Base-by-base conservation (phyloP, 495 filamentous ascomycete species). In the Aspergillus taichungensis region DNA sequence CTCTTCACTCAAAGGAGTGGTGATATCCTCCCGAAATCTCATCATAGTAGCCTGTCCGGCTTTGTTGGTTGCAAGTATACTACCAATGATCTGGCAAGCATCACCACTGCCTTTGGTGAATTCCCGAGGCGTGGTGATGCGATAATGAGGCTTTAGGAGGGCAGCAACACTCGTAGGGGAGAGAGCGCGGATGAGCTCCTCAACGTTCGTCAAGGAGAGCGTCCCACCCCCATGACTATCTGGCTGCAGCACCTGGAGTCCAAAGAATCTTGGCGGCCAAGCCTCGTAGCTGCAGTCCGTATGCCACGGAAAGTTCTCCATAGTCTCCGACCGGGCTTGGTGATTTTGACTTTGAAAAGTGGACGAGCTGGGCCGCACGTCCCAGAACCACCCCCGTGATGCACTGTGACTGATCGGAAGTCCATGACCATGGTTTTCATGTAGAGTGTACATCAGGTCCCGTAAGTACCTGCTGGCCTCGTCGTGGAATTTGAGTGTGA, bases 231-330 rank as follows among this genome's bases (percentile, higher is more conserved):
- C 67, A 30, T 46, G 55, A 6, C 45, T 46, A 40, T 72, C 68
- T 1, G 54, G 41, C 9, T 57, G 64, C 6, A 72, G 39, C 8
- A 71, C 54, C 30, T 72, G 66, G 3, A 72, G 58, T 0, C 54
- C 66, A 52, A 72, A 68, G 39, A 51, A 72, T 30, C 49, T 49
- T 5, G 66, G 66, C 3, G 66, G 66, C 5, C 13, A 6, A 0
- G 40, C 29, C 33, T 71, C 68, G 35, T 65, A 72, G 32, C 66
- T 66, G 31, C 65, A 64, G 40, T 71, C 68, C 14, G 65, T 66
- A 45, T 72, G 69, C 69, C 69, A 71, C n/a, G 55, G 49, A 37
- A 73, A 68, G 8, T 45, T 40, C 11, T 49, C 6, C 37, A 50
- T 56, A 6, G 66, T 69, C 42, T 69, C 62, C 3, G 67, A 71